A percentile compares a stretch with the other conserved stretches of the same genome.
These are phyloP conservation scores for Cystoisospora suis DNA, from an alignment of 169 alveolate genomes.

Conservation along the genomic window DNA sequence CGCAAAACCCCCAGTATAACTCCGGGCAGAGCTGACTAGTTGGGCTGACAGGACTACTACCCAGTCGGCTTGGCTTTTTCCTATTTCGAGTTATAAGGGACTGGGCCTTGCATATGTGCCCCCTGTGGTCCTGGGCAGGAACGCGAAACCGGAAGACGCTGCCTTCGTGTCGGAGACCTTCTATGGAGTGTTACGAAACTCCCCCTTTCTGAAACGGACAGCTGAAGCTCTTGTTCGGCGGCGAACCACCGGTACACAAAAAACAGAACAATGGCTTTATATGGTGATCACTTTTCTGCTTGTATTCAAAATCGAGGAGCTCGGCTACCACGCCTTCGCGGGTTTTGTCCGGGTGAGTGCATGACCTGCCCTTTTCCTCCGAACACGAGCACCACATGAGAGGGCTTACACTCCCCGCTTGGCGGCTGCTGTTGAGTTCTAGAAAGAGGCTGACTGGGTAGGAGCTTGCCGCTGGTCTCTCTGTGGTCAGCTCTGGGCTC, in stretches of 20 bases:
- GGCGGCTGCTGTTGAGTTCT: too few relatives aligned
- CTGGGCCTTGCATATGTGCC: not conserved
- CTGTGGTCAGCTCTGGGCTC: too few relatives aligned
- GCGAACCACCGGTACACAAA: not conserved
- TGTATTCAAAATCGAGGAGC: not conserved
- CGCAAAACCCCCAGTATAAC: too few relatives aligned
- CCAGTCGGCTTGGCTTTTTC: too few relatives aligned
- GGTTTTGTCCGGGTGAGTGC: constrained; percentile 13
- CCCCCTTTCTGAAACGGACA: not conserved
- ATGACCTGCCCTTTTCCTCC: too few relatives aligned
- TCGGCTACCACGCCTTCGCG: not conserved
- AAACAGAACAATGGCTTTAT: constrained; percentile 1
- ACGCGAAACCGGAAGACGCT: not conserved
- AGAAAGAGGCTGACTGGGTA: too few relatives aligned
- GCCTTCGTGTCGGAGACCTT: not conserved
- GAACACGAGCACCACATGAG: too few relatives aligned
- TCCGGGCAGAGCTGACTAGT: too few relatives aligned
- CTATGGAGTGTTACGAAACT: constrained; percentile 2
- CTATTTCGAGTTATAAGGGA: too few relatives aligned
- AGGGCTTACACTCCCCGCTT: too few relatives aligned
- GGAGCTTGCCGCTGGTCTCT: too few relatives aligned
- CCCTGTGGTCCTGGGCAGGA: not conserved
- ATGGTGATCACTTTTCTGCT: constrained; percentile 20
- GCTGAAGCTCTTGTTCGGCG: not conserved
- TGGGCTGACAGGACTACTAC: too few relatives aligned